These are phyloP conservation scores for Nyssa sinensis DNA, from an alignment of 148 eudicot genomes.

Conservation along the genomic window DNA sequence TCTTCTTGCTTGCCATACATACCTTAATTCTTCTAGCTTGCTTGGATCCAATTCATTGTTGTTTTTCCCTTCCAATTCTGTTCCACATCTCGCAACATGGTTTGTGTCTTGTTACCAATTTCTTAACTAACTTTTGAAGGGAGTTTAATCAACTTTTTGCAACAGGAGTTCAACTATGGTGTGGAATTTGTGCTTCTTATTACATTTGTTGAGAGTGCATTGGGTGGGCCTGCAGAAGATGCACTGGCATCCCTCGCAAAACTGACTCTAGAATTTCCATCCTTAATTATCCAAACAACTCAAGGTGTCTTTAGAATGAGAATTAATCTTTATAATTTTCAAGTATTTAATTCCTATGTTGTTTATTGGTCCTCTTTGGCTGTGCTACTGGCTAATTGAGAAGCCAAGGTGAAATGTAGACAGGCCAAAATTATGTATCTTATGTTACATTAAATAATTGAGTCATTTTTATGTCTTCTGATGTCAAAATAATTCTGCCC, in stretches of 20 bases:
- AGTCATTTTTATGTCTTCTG: not conserved
- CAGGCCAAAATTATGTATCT: not conserved
- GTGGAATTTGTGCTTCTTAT: conserved; percentile 73
- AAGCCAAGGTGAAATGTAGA: not conserved
- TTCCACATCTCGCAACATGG: not conserved
- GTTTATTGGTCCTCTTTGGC: not conserved
- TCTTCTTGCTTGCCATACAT: not conserved
- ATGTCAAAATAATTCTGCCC: not conserved
- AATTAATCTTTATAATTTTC: not conserved
- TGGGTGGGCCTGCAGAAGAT: conserved; percentile 54
- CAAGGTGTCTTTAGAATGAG: conserved; percentile 43
- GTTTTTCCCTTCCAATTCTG: conserved; percentile 5
- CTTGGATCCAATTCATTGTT: not conserved
- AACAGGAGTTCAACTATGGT: conserved; percentile 82
- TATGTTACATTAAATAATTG: not conserved
- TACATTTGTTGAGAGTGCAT: conserved; percentile 48
- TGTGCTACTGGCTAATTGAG: not conserved
- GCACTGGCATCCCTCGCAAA: conserved; percentile 58
- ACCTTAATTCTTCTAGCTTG: not conserved
- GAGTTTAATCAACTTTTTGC: conserved; percentile 17
- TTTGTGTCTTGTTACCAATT: conserved; percentile 1
- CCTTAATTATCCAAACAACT: conserved; percentile 74
- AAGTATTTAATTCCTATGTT: not conserved
- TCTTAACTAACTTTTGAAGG: conserved; percentile 7
- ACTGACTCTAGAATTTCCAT: conserved; percentile 56